Conservation (phyloP, 176 grass and related monocot genomes). For the Urochloa ruziziensis region DNA sequence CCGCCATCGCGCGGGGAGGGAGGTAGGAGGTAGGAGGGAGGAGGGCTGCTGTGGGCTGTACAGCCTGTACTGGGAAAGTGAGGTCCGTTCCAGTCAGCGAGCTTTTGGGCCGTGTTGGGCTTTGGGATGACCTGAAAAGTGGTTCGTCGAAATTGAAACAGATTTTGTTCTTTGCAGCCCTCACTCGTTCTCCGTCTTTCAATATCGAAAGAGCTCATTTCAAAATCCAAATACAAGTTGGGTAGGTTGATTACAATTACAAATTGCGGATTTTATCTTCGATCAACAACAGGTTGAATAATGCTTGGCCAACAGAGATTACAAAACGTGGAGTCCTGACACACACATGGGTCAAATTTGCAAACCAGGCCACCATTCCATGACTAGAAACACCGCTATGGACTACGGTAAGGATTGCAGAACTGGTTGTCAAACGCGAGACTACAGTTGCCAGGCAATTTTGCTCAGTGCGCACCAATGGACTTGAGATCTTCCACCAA, state of each 20-base stretch:
- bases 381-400: too few species aligned
- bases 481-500: background rate
- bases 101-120: background rate
- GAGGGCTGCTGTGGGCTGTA: background rate
- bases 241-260: too few species aligned
- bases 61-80: background rate
- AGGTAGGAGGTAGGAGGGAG: background rate
- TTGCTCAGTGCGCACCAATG: background rate
- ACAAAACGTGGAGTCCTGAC: too few species aligned
- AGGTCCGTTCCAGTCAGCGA: background rate
- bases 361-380: too few species aligned
- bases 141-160: background rate
- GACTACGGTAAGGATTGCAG: too few species aligned
- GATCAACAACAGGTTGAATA: too few species aligned
- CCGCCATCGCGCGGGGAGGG: slow-evolving; percentile 33
- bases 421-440: too few species aligned
- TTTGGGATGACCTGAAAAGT: background rate
- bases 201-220: background rate
- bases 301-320: too few species aligned
- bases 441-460: background rate
- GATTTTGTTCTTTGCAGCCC: background rate
- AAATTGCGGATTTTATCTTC: too few species aligned
- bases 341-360: too few species aligned
- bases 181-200: background rate
- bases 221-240: too few species aligned